Percentiles rank a stretch among this genome's conserved stretches.
Conservation (phyloP, 352 stramenopile genomes). For the Globisporangium abappressorium region DNA sequence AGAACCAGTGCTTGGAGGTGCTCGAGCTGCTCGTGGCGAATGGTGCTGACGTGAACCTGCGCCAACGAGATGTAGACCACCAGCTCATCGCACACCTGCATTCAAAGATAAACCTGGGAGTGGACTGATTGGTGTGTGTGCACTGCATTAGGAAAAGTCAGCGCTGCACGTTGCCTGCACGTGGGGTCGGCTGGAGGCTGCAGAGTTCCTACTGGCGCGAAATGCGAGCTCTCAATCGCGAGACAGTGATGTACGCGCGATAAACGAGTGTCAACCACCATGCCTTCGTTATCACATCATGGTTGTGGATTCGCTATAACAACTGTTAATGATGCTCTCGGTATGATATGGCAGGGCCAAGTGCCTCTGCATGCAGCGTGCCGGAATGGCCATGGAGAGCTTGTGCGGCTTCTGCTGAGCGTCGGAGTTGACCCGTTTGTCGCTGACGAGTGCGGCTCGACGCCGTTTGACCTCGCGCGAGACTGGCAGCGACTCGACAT, state of each 20-base stretch:
- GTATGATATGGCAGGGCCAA: slow-evolving; percentile 31
- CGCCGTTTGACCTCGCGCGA: slow-evolving; percentile 48
- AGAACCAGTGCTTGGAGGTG: slow-evolving; percentile 60
- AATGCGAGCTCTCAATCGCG: slow-evolving; percentile 26
- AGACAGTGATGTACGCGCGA: slow-evolving; percentile 27
- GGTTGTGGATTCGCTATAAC: not conserved
- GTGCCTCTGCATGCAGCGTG: slow-evolving; percentile 53
- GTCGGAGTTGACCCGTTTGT: slow-evolving; percentile 38
- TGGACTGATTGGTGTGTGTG: not conserved
- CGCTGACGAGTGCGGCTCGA: slow-evolving; percentile 44
- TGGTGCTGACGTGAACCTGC: slow-evolving; percentile 37
- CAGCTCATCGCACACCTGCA: not conserved
- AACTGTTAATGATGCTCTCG: not conserved
- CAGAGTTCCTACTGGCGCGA: slow-evolving; percentile 34
- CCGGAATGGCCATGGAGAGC: slow-evolving; percentile 45
- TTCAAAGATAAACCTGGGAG: not conserved
- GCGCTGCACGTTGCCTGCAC: slow-evolving; percentile 51
- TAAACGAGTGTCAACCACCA: not conserved
- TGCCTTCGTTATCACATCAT: not conserved
- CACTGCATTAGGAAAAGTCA: slow-evolving; percentile 36
- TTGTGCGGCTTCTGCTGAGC: slow-evolving; percentile 41
- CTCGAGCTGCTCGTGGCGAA: slow-evolving; percentile 45
- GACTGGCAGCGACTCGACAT: slow-evolving; percentile 61
- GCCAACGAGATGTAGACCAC: slow-evolving; percentile 35
- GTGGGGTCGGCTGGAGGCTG: slow-evolving; percentile 47